Base-by-base conservation (phyloP, 331 rosid species). In the Ulmus americana region DNA sequence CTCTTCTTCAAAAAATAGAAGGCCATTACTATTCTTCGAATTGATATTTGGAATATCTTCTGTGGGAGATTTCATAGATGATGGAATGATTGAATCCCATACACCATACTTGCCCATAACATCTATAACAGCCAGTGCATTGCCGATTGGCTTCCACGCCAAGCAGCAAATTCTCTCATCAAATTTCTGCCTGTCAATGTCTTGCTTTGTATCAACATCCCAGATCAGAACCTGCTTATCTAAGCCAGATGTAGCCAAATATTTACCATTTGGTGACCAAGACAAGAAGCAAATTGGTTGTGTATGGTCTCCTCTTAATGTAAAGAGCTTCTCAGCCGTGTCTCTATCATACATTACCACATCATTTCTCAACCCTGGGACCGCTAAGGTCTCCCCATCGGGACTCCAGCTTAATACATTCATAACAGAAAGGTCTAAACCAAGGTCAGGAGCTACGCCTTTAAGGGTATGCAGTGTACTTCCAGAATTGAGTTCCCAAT, bases 211-310 rank as follows among this genome's bases (percentile, higher is more conserved):
- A 61, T 70, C 70, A 61, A 94, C 80, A 81, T 94, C 98, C 98
- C 97, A 94, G 2, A 94, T 85, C 65, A 94, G 84, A 76, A 89
- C 84, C 83, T 94, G 98, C 79, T 77, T 85, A 67, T 94, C 98
- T 64, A 87, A 77, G 68, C 95, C 76, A 64, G 97, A 78, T 7
- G 97, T 85, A 39, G 97, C 97, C 84, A 94, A 79, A 78, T 89
- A 94, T 72, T 87, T 85, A 0, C 97, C 97, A 58, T 94, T 94
- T 11, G 98, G 98, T 8, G 98, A 94, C 98, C 98, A 89, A 46
- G 95, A 76, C 86, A 94, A 75, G 78, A 71, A 87, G 79, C 98
- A 92, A 65, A 92, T 64, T 38, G 95, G 85, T 44, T 86, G 84
- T 13, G 65, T 49, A 47, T 92, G 98, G 68, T 92, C 97, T 6